A percentile compares a stretch with the other conserved stretches of the same genome.
Conservation (phyloP, 1,284 basidiomycete genomes). For the Trametes pubescens region DNA sequence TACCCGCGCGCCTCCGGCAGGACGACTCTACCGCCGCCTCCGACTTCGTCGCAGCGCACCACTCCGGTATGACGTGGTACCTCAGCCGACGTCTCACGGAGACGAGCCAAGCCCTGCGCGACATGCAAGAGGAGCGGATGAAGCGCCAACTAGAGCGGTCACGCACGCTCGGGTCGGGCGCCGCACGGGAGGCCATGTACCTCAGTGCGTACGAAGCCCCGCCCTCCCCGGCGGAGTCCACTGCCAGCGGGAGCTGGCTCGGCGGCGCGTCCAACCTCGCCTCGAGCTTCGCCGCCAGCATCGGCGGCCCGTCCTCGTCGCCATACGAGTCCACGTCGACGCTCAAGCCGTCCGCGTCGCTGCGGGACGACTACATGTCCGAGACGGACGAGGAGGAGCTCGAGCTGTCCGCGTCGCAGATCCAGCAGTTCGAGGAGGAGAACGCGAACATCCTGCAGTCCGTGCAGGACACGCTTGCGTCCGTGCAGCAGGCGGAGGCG, state of each 20-base stretch:
- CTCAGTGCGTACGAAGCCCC: slow-evolving; percentile 42
- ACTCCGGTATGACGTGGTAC: slow-evolving; percentile 86
- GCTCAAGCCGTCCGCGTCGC: slow-evolving; percentile 35
- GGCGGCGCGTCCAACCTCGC: slow-evolving; percentile 66
- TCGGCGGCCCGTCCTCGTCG: slow-evolving; percentile 47
- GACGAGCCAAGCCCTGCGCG: slow-evolving; percentile 80
- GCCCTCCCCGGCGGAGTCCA: slow-evolving; percentile 38
- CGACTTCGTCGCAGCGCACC: slow-evolving; percentile 83
- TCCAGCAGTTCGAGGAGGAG: slow-evolving; percentile 90
- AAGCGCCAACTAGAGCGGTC: slow-evolving; percentile 83
- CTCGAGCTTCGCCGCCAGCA: slow-evolving; percentile 67
- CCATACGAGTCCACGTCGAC: slow-evolving; percentile 46
- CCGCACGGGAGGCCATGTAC: slow-evolving; percentile 62
- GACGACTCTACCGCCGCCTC: slow-evolving; percentile 65
- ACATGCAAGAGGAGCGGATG: slow-evolving; percentile 89
- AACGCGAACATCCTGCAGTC: slow-evolving; percentile 85
- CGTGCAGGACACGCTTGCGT: slow-evolving; percentile 84
- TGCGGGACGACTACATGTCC: slow-evolving; percentile 55
- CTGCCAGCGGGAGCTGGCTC: slow-evolving; percentile 61
- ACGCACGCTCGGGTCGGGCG: slow-evolving; percentile 79
- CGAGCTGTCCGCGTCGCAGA: slow-evolving; percentile 83
- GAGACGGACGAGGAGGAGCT: slow-evolving; percentile 72
- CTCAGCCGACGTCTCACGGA: slow-evolving; percentile 81
- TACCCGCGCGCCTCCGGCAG: slow-evolving; percentile 70
- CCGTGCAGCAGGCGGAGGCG: slow-evolving; percentile 89